phyloP scores from a whole-genome alignment of 208 protist species.

The Leptomonas pyrrhocoris region DNA sequence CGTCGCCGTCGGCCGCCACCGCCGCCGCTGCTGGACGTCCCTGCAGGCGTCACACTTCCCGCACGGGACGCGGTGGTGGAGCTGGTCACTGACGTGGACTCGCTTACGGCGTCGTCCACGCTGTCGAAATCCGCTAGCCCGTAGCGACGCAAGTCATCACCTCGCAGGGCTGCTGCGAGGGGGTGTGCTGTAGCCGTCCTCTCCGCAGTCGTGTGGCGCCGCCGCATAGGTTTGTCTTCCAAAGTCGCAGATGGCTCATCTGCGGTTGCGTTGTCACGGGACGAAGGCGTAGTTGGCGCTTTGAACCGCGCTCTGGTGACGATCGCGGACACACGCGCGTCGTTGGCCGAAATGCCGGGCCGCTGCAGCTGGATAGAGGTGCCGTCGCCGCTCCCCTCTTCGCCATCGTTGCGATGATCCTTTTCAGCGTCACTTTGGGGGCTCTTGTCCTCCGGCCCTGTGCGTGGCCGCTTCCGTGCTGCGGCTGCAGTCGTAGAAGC shows the following conservation, averaged over 20 bases:
- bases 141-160: background rate
- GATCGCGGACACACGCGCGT: background rate
- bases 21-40: background rate
- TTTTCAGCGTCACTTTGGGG: slow-evolving; percentile 1
- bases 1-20: slow-evolving; percentile 9
- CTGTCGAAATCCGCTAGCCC: background rate
- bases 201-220: background rate
- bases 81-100: slow-evolving; percentile 7
- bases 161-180: slow-evolving; percentile 11
- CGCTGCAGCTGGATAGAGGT: no score
- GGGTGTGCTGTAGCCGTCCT: background rate
- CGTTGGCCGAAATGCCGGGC: background rate
- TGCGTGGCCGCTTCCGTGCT: background rate
- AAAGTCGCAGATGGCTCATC: background rate
- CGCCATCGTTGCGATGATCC: background rate
- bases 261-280: background rate
- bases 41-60: slow-evolving; percentile 19
- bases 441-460: background rate
- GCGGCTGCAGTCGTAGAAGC: background rate
- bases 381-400: background rate
- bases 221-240: background rate
- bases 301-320: background rate
- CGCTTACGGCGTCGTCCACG: background rate
- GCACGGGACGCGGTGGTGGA: slow-evolving; percentile 23
- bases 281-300: background rate